phyloP scores from a whole-genome alignment of 2,329 filamentous ascomycete species.

The Colletotrichum tabaci region DNA sequence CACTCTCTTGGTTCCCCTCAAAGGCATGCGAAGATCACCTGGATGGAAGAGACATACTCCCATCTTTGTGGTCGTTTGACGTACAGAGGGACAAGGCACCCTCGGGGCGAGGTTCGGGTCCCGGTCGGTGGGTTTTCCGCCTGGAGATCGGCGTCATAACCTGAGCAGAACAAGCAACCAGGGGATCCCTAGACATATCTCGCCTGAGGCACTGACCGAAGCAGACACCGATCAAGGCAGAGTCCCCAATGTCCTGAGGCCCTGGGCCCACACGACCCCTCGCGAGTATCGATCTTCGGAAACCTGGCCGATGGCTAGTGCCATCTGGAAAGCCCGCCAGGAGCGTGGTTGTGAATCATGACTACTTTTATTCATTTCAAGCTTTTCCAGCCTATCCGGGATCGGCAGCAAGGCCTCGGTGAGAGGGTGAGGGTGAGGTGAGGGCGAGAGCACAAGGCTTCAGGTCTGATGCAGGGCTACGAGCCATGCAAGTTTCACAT shows the following conservation, averaged over 20 bases:
- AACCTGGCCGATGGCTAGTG: neutral
- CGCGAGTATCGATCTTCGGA: neutral
- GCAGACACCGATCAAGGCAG: too few relatives aligned
- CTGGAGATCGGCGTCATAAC: too few relatives aligned
- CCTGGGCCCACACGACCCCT: neutral
- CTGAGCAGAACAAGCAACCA: neutral
- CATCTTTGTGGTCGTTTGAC: neutral
- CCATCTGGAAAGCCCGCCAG: neutral
- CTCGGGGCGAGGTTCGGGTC: too few relatives aligned
- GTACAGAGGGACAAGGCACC: neutral
- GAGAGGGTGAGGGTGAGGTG: neutral
- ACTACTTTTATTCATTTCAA: too few relatives aligned
- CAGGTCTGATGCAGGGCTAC: neutral
- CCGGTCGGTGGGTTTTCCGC: too few relatives aligned
- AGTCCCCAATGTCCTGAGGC: neutral
- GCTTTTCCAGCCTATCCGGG: neutral
- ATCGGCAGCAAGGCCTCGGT: neutral
- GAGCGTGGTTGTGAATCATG: neutral
- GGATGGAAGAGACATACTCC: neutral
- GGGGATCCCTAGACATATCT: neutral
- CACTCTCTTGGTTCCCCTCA: neutral
- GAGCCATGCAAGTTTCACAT: neutral
- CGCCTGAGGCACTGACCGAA: neutral
- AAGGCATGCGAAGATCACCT: neutral
- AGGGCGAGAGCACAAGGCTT: too few relatives aligned